Conservation (phyloP, 805 yeast genomes). For the Cyberlindnera euphorbiae region DNA sequence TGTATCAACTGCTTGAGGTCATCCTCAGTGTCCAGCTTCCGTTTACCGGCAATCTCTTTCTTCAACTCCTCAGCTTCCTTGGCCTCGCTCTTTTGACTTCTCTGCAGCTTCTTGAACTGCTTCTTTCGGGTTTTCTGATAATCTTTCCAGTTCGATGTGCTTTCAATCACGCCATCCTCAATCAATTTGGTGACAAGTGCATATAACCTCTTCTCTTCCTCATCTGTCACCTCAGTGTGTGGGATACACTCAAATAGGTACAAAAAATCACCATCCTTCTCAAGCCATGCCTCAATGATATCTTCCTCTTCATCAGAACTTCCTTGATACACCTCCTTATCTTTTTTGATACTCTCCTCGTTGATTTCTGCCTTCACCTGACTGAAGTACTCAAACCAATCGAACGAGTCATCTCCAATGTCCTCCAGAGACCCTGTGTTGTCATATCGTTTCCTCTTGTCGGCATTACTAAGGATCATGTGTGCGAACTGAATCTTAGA, state of each 20-base stretch:
- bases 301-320: constrained; percentile 59
- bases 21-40: constrained; percentile 29
- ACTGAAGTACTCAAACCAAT: constrained; percentile 56
- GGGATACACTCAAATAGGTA: constrained; percentile 70
- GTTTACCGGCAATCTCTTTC: constrained; percentile 32
- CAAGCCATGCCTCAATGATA: constrained; percentile 52
- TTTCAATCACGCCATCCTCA: constrained; percentile 32
- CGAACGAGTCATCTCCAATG: constrained; percentile 32
- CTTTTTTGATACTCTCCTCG: constrained; percentile 65
- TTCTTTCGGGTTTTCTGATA: constrained; percentile 47
- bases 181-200: constrained; percentile 44
- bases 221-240: constrained; percentile 59
- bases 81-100: constrained; percentile 57
- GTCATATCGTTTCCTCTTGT: constrained; percentile 56
- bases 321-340: constrained; percentile 56
- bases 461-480: constrained; percentile 56
- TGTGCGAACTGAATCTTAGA: constrained; percentile 75
- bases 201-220: constrained; percentile 59
- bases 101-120: constrained; percentile 43
- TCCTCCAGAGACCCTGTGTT: constrained; percentile 60
- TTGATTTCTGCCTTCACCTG: constrained; percentile 45
- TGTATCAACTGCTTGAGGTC: constrained; percentile 48
- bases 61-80: constrained; percentile 52
- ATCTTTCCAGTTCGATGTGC: constrained; percentile 41
- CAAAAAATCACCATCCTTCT: constrained; percentile 63